Base-by-base conservation (phyloP, 108 stramenopile genomes). In the Conticribra guillardii region DNA sequence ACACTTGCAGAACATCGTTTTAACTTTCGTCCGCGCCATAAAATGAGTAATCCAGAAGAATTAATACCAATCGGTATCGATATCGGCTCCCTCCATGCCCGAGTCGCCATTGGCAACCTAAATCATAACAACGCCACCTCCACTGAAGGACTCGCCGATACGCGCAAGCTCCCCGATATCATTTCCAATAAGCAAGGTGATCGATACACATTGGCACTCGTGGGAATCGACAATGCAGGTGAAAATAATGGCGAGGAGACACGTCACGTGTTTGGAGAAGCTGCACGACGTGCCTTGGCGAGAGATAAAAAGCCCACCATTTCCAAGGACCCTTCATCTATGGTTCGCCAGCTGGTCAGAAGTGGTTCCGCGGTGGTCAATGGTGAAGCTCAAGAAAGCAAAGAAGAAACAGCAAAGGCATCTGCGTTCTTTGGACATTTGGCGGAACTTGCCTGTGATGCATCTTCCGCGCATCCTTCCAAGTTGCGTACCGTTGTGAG, bases 21-120 rank as follows among this genome's bases (percentile, higher is more conserved):
- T n/a, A n/a, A n/a, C n/a, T 51, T 51, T 22, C n/a, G n/a, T 51
- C 50, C 4, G 4, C n/a, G n/a, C 50, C 4, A 22, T 19, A 51
- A n/a, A 31, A 77, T 77, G 76, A 71, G 53, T 65, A 74, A 64
- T 41, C 57, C 69, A 28, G 69, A 64, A 54, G 77, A 79, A 67
- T 67, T 71, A 60, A 79, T 81, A 67, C 80, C 80, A 34, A 60
- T 81, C 11, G 80, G 80, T n/a, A 81, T 81, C 48, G 80, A 81
- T 53, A 70, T 81, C 27, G 80, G 80, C 37, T 73, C 76, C 28
- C 64, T 81, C 3, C 80, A 81, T 48, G 80, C 80, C 24, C 62
- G 80, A 47, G 67, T 81, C 32, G 80, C 80, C n/a, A 75, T 81
- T 21, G 73, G 76, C 14, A 77, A 77, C 34, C 37, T 67, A n/a